Evolutionary conservation across 2,329 filamentous ascomycete species (phyloP).

Genomic region (Cladophialophora chaetospira): DNA sequence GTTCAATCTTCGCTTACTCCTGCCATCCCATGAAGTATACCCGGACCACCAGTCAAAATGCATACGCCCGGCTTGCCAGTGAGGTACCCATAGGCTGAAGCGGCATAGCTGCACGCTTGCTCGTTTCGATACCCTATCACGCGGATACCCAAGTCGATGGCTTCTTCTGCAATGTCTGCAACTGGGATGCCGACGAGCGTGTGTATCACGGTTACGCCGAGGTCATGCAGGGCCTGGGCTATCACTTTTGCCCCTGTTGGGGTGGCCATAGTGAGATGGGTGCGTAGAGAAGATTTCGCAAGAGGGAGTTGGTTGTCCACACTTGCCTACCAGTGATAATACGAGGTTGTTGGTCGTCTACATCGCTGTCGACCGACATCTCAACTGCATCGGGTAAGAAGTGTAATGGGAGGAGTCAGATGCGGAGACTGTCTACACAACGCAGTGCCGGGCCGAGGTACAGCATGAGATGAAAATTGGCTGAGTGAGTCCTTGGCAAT

Average conservation of each 20-base stretch:
- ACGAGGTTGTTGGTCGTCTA: not conserved
- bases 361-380: not conserved
- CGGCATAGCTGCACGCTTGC: slow-evolving; percentile 61
- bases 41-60: slow-evolving; percentile 61
- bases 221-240: slow-evolving; percentile 50
- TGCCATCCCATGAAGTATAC: slow-evolving; percentile 60
- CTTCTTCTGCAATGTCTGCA: slow-evolving; percentile 60
- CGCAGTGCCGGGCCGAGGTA: too few relatives aligned
- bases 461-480: slow-evolving; percentile 7
- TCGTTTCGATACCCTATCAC: slow-evolving; percentile 63
- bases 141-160: slow-evolving; percentile 58
- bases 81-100: slow-evolving; percentile 60
- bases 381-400: too few relatives aligned
- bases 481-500: too few relatives aligned
- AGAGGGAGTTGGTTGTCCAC: not conserved
- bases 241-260: slow-evolving; percentile 50
- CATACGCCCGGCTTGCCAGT: slow-evolving; percentile 59
- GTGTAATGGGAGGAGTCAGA: not conserved
- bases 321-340: not conserved
- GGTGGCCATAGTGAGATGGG: slow-evolving; percentile 7
- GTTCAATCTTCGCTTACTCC: slow-evolving; percentile 45
- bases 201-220: slow-evolving; percentile 55
- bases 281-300: not conserved
- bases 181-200: slow-evolving; percentile 59
- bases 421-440: too few relatives aligned